phyloP scores from a whole-genome alignment of 2,329 filamentous ascomycete species.

The Penicillium glabrum region DNA sequence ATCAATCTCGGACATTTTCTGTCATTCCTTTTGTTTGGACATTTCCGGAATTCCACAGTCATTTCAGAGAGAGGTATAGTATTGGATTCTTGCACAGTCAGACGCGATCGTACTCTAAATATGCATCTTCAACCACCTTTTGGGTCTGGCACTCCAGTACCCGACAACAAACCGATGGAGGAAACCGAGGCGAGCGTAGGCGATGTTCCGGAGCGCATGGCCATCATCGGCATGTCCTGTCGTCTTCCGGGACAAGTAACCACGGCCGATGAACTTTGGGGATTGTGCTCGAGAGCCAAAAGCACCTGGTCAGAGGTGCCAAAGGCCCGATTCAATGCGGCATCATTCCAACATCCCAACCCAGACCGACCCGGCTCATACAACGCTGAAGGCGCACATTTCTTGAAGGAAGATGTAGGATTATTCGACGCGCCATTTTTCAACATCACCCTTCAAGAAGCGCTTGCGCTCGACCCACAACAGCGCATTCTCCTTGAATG shows the following conservation, averaged over 20 bases:
- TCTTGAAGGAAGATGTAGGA: constrained; percentile 27
- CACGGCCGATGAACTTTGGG: constrained; percentile 24
- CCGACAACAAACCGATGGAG: background rate
- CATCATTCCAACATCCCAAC: constrained; percentile 23
- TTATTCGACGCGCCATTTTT: constrained; percentile 31
- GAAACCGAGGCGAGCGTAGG: constrained; percentile 3
- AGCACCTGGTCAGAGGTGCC: constrained; percentile 24
- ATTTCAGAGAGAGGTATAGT: constrained; percentile 14
- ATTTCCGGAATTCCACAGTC: background rate
- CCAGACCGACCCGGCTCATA: constrained; percentile 21
- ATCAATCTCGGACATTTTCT: background rate
- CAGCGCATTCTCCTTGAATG: constrained; percentile 28
- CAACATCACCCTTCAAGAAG: constrained; percentile 27
- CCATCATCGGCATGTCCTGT: constrained; percentile 29
- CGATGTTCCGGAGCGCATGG: constrained; percentile 16
- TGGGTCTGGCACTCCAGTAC: constrained; percentile 12
- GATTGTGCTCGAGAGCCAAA: constrained; percentile 20
- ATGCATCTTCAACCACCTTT: constrained; percentile 20
- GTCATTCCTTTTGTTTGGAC: background rate
- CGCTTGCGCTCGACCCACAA: constrained; percentile 26
- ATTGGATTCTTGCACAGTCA: constrained; percentile 8
- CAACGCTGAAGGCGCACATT: constrained; percentile 25
- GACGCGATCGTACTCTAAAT: background rate
- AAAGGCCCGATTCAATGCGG: constrained; percentile 22
- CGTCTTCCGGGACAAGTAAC: constrained; percentile 26